Conservation (phyloP, 176 grass and related monocot genomes). For the Olyra latifolia region DNA sequence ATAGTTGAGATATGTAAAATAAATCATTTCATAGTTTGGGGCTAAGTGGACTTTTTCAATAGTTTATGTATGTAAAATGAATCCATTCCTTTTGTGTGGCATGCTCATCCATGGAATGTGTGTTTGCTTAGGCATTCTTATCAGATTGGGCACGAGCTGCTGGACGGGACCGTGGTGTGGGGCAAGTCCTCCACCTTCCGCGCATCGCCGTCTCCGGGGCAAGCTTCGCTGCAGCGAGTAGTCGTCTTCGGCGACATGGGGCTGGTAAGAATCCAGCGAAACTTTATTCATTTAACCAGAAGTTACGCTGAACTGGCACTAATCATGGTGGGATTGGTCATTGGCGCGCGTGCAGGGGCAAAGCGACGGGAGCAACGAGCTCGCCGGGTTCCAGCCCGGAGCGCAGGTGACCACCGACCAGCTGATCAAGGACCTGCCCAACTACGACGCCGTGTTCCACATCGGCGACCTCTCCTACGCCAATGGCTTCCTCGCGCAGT, state of each 20-base stretch:
- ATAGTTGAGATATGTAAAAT: too few species aligned
- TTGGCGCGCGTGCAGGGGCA: too few species aligned
- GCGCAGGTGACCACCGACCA: constrained; percentile 57
- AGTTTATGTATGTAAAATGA: too few species aligned
- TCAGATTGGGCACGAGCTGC: constrained; percentile 62
- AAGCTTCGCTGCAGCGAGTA: constrained; percentile 69
- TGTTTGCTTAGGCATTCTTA: constrained; percentile 64
- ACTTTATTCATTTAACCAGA: too few species aligned
- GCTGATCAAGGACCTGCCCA: constrained; percentile 63
- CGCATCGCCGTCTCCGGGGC: constrained; percentile 69
- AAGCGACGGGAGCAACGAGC: constrained; percentile 67
- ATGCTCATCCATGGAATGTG: too few species aligned
- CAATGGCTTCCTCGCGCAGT: constrained; percentile 77
- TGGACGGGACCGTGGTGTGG: constrained; percentile 54
- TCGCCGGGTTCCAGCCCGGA: constrained; percentile 60
- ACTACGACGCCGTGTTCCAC: constrained; percentile 79
- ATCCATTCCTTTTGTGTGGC: too few species aligned
- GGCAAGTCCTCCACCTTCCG: constrained; percentile 67
- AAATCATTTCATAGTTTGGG: too few species aligned
- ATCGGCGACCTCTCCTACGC: constrained; percentile 83
- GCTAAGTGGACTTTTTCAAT: too few species aligned
- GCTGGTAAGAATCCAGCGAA: neutral
- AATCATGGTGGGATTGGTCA: too few species aligned
- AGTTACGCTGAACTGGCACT: too few species aligned
- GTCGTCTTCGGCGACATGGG: constrained; percentile 92